Evolutionary conservation across 2,329 filamentous ascomycete genomes (phyloP).

Genomic region (Talaromyces albobiverticillius): DNA sequence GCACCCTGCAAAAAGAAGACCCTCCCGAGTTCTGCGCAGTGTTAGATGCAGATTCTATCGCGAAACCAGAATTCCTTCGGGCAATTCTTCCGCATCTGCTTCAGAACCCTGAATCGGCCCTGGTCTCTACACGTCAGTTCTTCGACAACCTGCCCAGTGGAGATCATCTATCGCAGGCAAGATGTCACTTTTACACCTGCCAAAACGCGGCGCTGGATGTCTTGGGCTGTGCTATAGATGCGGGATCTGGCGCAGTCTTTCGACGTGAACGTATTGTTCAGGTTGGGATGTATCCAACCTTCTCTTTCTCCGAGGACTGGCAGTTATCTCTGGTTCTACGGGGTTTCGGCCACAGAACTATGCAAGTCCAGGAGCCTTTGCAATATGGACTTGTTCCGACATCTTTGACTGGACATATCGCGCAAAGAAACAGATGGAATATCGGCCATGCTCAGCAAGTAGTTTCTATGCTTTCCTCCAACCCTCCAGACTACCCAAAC

Average conservation of each 20-base stretch:
- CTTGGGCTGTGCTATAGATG: constrained; percentile 27
- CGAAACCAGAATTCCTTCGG: constrained; percentile 33
- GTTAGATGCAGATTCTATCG: constrained; percentile 37
- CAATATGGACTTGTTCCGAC: constrained; percentile 33
- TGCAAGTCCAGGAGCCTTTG: constrained; percentile 30
- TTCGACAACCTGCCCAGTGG: constrained; percentile 32
- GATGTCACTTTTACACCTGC: constrained; percentile 31
- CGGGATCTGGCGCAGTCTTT: constrained; percentile 34
- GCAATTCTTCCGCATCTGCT: constrained; percentile 36
- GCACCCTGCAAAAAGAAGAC: constrained; percentile 20
- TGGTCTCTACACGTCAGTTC: constrained; percentile 34
- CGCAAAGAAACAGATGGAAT: constrained; percentile 36
- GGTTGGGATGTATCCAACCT: constrained; percentile 32
- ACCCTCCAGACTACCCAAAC: no score
- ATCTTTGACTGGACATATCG: constrained; percentile 33
- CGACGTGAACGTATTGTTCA: constrained; percentile 28
- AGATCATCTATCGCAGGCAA: constrained; percentile 30
- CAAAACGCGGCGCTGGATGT: constrained; percentile 31
- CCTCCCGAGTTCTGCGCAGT: constrained; percentile 31
- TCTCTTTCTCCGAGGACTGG: constrained; percentile 35
- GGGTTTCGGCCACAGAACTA: constrained; percentile 26
- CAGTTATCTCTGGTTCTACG: constrained; percentile 31
- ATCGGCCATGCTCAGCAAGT: constrained; percentile 31
- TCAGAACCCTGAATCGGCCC: constrained; percentile 22
- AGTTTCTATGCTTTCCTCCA: no score